A percentile compares a stretch with the other conserved stretches of the same genome.
Conservation (phyloP, 192 early-diverging fungal species). For the Coemansia sp. region DNA sequence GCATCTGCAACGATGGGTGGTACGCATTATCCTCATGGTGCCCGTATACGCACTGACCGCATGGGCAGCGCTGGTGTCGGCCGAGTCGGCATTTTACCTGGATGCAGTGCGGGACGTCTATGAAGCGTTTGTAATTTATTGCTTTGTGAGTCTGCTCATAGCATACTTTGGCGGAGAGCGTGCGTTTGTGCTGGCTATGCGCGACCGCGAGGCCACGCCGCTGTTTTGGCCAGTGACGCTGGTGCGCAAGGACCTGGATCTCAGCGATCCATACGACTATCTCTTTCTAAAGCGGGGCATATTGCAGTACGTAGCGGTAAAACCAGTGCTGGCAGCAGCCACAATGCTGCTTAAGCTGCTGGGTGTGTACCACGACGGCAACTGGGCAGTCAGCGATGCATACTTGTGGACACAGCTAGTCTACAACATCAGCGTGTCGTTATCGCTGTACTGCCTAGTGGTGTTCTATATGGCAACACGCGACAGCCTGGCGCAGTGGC, state of each 20-base stretch:
- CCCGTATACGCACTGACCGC: constrained; percentile 88
- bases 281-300: constrained; percentile 86
- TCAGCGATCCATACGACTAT: constrained; percentile 84
- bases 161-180: constrained; percentile 90
- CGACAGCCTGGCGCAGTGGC: constrained; percentile 67
- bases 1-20: constrained; percentile 64
- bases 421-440: constrained; percentile 87
- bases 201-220: constrained; percentile 69
- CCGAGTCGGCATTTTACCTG: constrained; percentile 73
- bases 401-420: constrained; percentile 81
- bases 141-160: constrained; percentile 85
- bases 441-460: constrained; percentile 81
- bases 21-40: constrained; percentile 69
- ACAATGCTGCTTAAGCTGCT: constrained; percentile 78
- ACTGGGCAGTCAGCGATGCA: constrained; percentile 61
- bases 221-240: constrained; percentile 80
- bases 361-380: constrained; percentile 78
- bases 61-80: constrained; percentile 71
- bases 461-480: constrained; percentile 85
- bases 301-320: constrained; percentile 90
- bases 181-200: constrained; percentile 73
- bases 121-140: constrained; percentile 95
- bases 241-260: constrained; percentile 69
- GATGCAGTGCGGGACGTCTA: constrained; percentile 91
- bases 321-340: constrained; percentile 72